phyloP scores from a whole-genome alignment of 2,329 filamentous ascomycete species.

The Clarireedia hainanense region DNA sequence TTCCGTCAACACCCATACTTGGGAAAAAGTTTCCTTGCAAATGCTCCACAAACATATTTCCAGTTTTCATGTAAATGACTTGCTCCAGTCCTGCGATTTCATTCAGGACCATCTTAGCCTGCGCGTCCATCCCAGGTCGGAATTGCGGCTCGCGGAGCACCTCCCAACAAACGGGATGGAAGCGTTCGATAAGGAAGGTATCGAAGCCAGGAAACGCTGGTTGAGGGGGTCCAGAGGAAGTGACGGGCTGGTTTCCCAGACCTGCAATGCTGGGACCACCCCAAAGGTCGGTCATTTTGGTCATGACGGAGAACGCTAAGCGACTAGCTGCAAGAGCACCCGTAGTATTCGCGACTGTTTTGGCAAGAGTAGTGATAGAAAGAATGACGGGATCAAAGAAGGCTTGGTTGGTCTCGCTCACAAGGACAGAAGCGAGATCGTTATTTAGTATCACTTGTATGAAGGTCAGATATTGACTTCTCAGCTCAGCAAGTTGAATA shows the following conservation, averaged over 20 bases:
- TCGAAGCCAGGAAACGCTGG: conserved; percentile 80
- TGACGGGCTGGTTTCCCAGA: conserved; percentile 43
- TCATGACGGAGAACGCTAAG: conserved; percentile 75
- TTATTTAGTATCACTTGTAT: conserved; percentile 85
- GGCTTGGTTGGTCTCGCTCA: conserved; percentile 82
- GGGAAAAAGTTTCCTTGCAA: conserved; percentile 57
- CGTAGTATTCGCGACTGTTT: conserved; percentile 56
- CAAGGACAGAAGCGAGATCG: conserved; percentile 77
- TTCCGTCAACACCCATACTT: conserved; percentile 54
- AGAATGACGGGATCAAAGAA: conserved; percentile 83
- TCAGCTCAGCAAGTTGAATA: conserved; percentile 85
- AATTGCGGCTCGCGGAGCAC: conserved; percentile 74
- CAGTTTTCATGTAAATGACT: conserved; percentile 84
- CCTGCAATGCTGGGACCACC: conserved; percentile 72
- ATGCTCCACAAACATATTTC: conserved; percentile 67
- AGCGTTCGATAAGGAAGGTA: conserved; percentile 78
- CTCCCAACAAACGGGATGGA: conserved; percentile 86
- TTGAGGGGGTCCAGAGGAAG: conserved; percentile 41
- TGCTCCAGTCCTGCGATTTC: conserved; percentile 86
- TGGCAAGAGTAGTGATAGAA: conserved; percentile 77
- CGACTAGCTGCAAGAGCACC: conserved; percentile 52
- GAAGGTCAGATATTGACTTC: conserved; percentile 92
- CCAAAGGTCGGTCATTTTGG: conserved; percentile 80
- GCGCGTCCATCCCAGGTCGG: conserved; percentile 71
- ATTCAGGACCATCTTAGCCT: conserved; percentile 77